Conservation (phyloP, 1,139 yeast species). For the Kodamaea sp. region DNA sequence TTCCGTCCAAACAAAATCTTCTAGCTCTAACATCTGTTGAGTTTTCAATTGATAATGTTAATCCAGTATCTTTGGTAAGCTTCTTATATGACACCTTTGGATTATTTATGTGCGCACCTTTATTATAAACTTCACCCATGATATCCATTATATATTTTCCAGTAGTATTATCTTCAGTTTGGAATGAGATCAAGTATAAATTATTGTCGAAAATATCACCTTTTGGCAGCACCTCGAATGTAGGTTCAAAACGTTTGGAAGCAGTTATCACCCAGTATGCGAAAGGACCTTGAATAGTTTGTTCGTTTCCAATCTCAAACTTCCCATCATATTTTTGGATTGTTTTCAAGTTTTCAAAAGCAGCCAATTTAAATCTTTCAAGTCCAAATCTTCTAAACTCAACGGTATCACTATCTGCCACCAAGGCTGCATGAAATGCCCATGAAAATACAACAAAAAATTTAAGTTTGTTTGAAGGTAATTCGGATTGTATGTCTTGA, state of each 20-base stretch:
- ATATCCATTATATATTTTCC: constrained; percentile 46
- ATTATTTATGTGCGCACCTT: constrained; percentile 52
- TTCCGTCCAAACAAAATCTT: constrained; percentile 57
- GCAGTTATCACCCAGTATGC: constrained; percentile 68
- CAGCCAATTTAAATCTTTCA: constrained; percentile 69
- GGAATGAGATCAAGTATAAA: constrained; percentile 55
- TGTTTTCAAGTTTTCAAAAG: constrained; percentile 45
- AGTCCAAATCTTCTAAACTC: constrained; percentile 62
- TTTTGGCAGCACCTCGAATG: constrained; percentile 69
- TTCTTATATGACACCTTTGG: constrained; percentile 41
- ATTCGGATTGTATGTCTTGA: constrained; percentile 18
- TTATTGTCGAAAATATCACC: constrained; percentile 51
- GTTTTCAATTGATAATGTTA: constrained; percentile 25
- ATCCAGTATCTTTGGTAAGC: constrained; percentile 21
- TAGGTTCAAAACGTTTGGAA: constrained; percentile 60
- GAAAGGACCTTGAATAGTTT: constrained; percentile 37
- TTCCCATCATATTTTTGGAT: constrained; percentile 51
- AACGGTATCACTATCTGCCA: constrained; percentile 73
- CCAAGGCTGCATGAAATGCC: constrained; percentile 83
- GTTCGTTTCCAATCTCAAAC: constrained; percentile 15
- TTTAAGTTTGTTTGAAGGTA: constrained; percentile 24
- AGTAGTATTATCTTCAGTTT: constrained; percentile 25
- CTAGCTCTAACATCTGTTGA: constrained; percentile 20
- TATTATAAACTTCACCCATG: constrained; percentile 56
- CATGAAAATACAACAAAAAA: constrained; percentile 75